These are phyloP conservation scores for Fraxinus paxiana DNA, from an alignment of 305 asterid genomes.

Conservation along the genomic window DNA sequence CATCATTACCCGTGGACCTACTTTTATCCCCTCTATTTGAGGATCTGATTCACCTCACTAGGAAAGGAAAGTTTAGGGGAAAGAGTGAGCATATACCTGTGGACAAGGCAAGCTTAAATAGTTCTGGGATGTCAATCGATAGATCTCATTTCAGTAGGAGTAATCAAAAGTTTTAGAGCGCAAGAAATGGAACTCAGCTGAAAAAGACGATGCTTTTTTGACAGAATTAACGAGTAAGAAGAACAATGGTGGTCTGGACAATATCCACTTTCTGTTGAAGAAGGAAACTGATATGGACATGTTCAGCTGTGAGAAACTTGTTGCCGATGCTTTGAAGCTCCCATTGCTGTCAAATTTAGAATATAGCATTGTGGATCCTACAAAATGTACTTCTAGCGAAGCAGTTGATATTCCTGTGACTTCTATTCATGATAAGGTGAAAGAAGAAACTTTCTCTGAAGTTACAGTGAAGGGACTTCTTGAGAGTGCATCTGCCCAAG, in stretches of 20 bases:
- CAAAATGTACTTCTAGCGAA: slow-evolving; percentile 32
- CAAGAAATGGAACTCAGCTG: slow-evolving; percentile 40
- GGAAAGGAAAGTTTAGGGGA: slow-evolving; percentile 39
- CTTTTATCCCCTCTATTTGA: slow-evolving; percentile 80
- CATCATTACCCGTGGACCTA: slow-evolving; percentile 51
- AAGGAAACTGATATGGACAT: slow-evolving; percentile 44
- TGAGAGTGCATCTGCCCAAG: slow-evolving; percentile 39
- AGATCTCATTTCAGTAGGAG: slow-evolving; percentile 50
- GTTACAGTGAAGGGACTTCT: slow-evolving; percentile 40
- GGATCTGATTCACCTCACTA: slow-evolving; percentile 45
- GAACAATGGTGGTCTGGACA: slow-evolving; percentile 7
- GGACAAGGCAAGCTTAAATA: slow-evolving; percentile 35
- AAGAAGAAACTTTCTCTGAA: slow-evolving; percentile 35
- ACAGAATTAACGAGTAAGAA: slow-evolving; percentile 28
- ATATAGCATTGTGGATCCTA: slow-evolving; percentile 26
- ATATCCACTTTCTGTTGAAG: slow-evolving; percentile 26
- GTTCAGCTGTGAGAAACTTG: slow-evolving; percentile 65
- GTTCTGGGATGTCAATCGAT: slow-evolving; percentile 36
- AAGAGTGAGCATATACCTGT: slow-evolving; percentile 39
- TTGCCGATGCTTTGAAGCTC: slow-evolving; percentile 71
- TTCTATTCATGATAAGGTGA: slow-evolving; percentile 30
- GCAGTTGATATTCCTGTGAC: slow-evolving; percentile 26
- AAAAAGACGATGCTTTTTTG: slow-evolving; percentile 31
- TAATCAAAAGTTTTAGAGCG: slow-evolving; percentile 40
- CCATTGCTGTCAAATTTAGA: slow-evolving; percentile 61